Percentiles rank a stretch among this genome's conserved stretches.
Conservation (phyloP, 164 flowering plant genomes). For the Paratinospora sagittata region DNA sequence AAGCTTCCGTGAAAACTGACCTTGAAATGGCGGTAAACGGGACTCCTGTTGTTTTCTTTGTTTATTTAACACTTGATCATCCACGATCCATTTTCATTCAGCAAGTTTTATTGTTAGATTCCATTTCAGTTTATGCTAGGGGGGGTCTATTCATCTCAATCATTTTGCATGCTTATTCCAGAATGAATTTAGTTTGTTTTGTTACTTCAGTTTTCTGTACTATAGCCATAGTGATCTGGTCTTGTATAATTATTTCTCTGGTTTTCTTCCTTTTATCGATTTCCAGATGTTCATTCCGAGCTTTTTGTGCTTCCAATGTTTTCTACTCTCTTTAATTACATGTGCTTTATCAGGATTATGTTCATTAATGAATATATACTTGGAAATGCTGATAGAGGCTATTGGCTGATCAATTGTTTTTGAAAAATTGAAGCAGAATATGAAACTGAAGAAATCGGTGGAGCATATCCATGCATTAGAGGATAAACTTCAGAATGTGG, state of each 20-base stretch:
- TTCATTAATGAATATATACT: neutral
- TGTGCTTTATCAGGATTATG: neutral
- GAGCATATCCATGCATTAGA: constrained; percentile 66
- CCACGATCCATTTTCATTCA: too few relatives aligned
- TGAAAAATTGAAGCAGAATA: constrained; percentile 41
- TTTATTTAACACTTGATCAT: neutral
- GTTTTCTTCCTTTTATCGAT: too few relatives aligned
- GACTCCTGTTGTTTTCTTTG: constrained; percentile 2
- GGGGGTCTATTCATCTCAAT: too few relatives aligned
- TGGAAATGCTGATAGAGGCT: neutral
- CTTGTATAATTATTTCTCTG: too few relatives aligned
- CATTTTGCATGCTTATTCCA: too few relatives aligned
- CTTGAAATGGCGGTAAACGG: constrained; percentile 76
- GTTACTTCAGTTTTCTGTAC: too few relatives aligned
- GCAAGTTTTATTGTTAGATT: too few relatives aligned
- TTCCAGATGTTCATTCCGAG: too few relatives aligned
- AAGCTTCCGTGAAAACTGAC: constrained; percentile 83
- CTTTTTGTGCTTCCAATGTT: too few relatives aligned
- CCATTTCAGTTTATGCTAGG: too few relatives aligned
- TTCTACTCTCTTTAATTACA: neutral
- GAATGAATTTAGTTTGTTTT: too few relatives aligned
- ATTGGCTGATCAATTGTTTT: neutral
- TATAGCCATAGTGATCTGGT: too few relatives aligned
- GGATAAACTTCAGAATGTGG: constrained; percentile 67
- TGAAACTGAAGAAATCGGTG: constrained; percentile 68